Conservation (phyloP, 306 rosid species). For the Acacia confusa region DNA sequence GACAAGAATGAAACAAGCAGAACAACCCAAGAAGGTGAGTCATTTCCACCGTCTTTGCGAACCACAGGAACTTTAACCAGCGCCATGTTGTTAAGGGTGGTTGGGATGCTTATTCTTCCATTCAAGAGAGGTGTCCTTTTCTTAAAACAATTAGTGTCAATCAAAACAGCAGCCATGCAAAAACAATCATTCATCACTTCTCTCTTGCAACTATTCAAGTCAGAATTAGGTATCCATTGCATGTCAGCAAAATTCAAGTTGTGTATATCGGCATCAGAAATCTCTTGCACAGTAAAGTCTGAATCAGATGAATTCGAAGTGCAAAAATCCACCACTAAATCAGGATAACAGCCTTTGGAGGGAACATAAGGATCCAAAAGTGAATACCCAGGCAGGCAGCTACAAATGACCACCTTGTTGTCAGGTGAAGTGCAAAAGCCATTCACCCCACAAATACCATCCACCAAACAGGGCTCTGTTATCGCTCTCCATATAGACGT, state of each 20-base stretch:
- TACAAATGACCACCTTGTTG: conserved; percentile 8
- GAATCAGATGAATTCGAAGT: conserved; percentile 23
- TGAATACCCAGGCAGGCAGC: conserved; percentile 42
- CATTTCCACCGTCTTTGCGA: neutral
- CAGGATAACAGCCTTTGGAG: conserved; percentile 46
- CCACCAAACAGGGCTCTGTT: conserved; percentile 39
- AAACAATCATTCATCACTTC: conserved; percentile 37
- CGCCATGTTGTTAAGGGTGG: neutral
- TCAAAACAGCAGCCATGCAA: conserved; percentile 35
- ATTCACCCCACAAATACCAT: conserved; percentile 42
- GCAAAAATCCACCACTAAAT: conserved; percentile 36
- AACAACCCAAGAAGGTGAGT: conserved; percentile 24
- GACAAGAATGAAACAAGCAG: conserved; percentile 18
- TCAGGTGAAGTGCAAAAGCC: conserved; percentile 43
- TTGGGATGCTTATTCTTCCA: conserved; percentile 15
- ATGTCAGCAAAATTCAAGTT: neutral
- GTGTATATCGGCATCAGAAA: conserved; percentile 32
- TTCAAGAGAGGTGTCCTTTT: conserved; percentile 39
- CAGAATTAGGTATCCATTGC: neutral
- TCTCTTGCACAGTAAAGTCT: neutral
- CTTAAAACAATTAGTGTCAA: conserved; percentile 13
- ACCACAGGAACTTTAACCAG: conserved; percentile 30
- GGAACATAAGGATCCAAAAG: conserved; percentile 35
- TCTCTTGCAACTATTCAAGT: conserved; percentile 30
- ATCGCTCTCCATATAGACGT: conserved; percentile 20